Evolutionary conservation across 1,284 basidiomycete species (phyloP).

Genomic region (Ustilago hordei): DNA sequence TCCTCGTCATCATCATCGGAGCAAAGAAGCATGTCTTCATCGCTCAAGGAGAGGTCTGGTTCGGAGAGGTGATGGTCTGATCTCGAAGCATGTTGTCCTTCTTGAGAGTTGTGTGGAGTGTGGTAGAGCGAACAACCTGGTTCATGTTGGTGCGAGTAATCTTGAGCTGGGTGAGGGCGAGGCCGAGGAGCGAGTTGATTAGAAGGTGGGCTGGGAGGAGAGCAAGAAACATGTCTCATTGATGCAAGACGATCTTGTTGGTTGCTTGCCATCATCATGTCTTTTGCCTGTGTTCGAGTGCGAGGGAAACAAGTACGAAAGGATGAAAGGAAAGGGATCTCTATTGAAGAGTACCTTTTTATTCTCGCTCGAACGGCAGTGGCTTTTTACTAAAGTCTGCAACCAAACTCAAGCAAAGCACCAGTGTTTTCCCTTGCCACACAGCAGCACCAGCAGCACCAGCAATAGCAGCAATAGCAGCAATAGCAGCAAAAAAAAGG

Average conservation of each 20-base stretch:
- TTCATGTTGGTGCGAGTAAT: too few species aligned
- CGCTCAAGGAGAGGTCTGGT: constrained; percentile 19
- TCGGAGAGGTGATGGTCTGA: constrained; percentile 10
- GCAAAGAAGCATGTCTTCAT: constrained; percentile 43
- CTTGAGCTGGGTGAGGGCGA: not conserved
- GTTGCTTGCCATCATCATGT: too few species aligned
- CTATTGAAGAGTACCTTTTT: not conserved
- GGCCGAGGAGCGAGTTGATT: not conserved
- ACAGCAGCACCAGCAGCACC: too few species aligned
- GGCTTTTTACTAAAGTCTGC: too few species aligned
- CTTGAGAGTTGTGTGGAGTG: not conserved
- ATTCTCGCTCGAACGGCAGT: too few species aligned
- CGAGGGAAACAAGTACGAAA: not conserved
- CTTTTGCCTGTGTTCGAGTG: too few species aligned
- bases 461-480: too few species aligned
- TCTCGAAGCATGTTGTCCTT: not conserved
- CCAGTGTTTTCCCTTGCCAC: too few species aligned
- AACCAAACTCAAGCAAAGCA: too few species aligned
- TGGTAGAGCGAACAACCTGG: not conserved
- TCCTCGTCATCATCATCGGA: constrained; percentile 16
- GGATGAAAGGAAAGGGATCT: not conserved
- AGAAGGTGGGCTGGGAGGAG: not conserved
- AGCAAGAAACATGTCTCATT: too few species aligned
- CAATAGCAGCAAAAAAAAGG: too few species aligned
- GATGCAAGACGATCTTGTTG: too few species aligned